A percentile compares a stretch with the other conserved stretches of the same genome.
These are phyloP conservation scores for Verticillium zaregamsianum DNA, from an alignment of 2,329 filamentous ascomycete species.

Conservation along the genomic window DNA sequence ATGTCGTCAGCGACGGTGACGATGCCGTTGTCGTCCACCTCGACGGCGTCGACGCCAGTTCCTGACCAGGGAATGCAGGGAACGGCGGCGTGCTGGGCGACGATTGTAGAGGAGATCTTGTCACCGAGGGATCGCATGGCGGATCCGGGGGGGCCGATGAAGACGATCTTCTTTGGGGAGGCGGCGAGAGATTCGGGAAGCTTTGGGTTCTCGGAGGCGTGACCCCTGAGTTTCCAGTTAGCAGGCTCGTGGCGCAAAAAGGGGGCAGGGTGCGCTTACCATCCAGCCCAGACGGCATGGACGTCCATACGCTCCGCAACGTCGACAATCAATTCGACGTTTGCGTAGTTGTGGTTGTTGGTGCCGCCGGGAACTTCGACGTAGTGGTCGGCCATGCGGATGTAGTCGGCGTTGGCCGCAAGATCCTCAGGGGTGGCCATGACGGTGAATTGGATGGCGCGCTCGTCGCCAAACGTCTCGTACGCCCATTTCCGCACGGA, in stretches of 20 bases:
- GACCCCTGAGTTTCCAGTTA: slow-evolving; percentile 60
- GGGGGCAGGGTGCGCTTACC: slow-evolving; percentile 53
- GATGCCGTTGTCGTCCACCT: slow-evolving; percentile 75
- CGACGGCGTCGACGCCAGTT: slow-evolving; percentile 79
- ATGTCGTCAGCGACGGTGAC: slow-evolving; percentile 85
- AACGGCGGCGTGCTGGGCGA: slow-evolving; percentile 92
- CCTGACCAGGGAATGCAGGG: slow-evolving; percentile 99
- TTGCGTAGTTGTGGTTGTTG: slow-evolving; percentile 99
- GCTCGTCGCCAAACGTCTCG: slow-evolving; percentile 97
- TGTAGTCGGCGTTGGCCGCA: slow-evolving; percentile 97
- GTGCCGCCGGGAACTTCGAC: slow-evolving; percentile 98
- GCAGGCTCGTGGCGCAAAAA: background rate
- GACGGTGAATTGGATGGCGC: slow-evolving; percentile 97
- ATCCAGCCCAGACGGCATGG: slow-evolving; percentile 98
- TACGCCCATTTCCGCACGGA: slow-evolving; percentile 99
- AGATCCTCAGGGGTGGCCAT: slow-evolving; percentile 99
- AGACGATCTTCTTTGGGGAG: slow-evolving; percentile 97
- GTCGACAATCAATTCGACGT: slow-evolving; percentile 98
- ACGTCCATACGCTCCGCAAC: slow-evolving; percentile 98
- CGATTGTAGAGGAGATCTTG: slow-evolving; percentile 99
- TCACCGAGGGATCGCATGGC: slow-evolving; percentile 99
- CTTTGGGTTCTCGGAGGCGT: slow-evolving; percentile 98
- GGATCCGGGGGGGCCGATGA: slow-evolving; percentile 95
- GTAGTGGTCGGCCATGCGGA: slow-evolving; percentile 99
- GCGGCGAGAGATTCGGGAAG: slow-evolving; percentile 93